Conservation (phyloP, 345 rosid genomes). For the Lepidium sativum region DNA sequence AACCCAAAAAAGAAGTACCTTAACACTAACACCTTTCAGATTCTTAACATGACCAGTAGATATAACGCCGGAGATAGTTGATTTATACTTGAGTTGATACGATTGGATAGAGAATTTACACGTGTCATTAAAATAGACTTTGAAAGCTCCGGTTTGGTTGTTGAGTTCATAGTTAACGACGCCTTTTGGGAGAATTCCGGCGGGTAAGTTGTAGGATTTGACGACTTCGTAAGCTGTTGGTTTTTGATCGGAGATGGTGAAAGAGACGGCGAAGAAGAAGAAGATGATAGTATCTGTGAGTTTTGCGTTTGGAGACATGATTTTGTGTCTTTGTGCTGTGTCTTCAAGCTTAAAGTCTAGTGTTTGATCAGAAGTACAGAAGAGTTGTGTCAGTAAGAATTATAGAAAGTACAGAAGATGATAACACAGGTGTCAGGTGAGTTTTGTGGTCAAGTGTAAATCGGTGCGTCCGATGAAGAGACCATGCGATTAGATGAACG, state of each 20-base stretch:
- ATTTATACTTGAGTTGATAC: slow-evolving; percentile 44
- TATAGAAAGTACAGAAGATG: too few species aligned
- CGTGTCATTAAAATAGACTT: slow-evolving; percentile 30
- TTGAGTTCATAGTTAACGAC: slow-evolving; percentile 43
- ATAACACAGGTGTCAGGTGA: neutral
- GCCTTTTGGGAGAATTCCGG: slow-evolving; percentile 62
- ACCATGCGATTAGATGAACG: slow-evolving; percentile 2
- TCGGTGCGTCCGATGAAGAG: neutral
- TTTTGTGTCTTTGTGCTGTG: neutral
- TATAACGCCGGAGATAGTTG: slow-evolving; percentile 44
- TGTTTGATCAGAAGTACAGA: neutral
- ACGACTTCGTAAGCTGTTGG: slow-evolving; percentile 48
- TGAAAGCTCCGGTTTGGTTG: slow-evolving; percentile 46
- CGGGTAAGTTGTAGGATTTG: slow-evolving; percentile 40
- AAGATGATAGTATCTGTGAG: neutral
- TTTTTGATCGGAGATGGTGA: neutral
- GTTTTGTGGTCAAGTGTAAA: neutral
- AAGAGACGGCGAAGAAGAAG: neutral
- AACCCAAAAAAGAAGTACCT: slow-evolving; percentile 52
- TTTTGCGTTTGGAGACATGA: slow-evolving; percentile 9
- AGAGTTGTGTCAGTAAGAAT: neutral
- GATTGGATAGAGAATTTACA: slow-evolving; percentile 47
- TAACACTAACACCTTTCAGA: slow-evolving; percentile 50
- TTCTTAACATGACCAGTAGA: slow-evolving; percentile 32
- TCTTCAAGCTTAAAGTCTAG: neutral